Evolutionary conservation across 1,139 yeast genomes (phyloP).

Genomic region (Saccharomyces uvarum): DNA sequence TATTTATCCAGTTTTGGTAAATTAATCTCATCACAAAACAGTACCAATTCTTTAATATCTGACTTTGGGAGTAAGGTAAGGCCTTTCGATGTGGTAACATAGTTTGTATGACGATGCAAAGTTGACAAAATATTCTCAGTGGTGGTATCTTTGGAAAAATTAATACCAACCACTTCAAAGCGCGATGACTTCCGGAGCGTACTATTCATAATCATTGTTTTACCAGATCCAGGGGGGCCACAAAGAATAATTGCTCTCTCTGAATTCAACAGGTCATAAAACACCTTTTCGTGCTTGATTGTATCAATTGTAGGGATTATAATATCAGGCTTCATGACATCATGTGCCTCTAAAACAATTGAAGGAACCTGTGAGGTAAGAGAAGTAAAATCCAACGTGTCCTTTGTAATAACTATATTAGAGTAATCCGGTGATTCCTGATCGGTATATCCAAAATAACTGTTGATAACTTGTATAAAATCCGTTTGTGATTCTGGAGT

Average conservation of each 20-base stretch:
- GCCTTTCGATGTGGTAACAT: constrained; percentile 48
- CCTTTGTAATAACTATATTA: constrained; percentile 43
- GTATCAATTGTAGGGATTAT: constrained; percentile 82
- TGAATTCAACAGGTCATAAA: constrained; percentile 50
- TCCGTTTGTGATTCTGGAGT: neutral
- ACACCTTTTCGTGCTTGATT: constrained; percentile 52
- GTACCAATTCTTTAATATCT: constrained; percentile 65
- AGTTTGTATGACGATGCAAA: constrained; percentile 66
- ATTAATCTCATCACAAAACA: constrained; percentile 90
- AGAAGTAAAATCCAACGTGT: constrained; percentile 45
- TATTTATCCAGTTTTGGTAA: constrained; percentile 67
- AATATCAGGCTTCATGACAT: constrained; percentile 53
- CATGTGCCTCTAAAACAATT: constrained; percentile 52
- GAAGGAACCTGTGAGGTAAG: constrained; percentile 42
- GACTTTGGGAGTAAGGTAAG: constrained; percentile 50
- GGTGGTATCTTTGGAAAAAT: constrained; percentile 77
- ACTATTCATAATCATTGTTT: constrained; percentile 80
- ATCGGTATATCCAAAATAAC: neutral
- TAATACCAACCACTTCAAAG: constrained; percentile 59
- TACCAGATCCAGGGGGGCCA: constrained; percentile 98
- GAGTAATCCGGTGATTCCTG: constrained; percentile 14
- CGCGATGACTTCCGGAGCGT: constrained; percentile 54
- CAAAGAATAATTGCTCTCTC: constrained; percentile 64
- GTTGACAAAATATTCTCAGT: constrained; percentile 56
- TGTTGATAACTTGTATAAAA: neutral